A percentile compares a stretch with the other conserved stretches of the same genome.
phyloP scores from a whole-genome alignment of 352 stramenopile genomes.

The Globisporangium emineosum region DNA sequence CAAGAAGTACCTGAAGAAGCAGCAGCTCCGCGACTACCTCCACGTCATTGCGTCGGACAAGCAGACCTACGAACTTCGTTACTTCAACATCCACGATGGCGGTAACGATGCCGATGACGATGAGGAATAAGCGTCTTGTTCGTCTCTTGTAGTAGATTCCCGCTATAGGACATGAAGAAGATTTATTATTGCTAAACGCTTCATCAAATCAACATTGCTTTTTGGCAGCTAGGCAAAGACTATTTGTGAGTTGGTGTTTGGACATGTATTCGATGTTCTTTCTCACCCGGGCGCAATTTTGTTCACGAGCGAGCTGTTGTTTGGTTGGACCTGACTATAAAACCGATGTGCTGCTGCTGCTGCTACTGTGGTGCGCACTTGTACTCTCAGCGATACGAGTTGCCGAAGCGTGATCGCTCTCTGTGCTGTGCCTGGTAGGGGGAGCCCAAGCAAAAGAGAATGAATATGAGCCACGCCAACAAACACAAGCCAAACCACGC shows the following conservation, averaged over 20 bases:
- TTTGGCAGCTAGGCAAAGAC: slow-evolving; percentile 11
- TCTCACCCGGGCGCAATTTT: slow-evolving; percentile 2
- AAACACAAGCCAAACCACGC: neutral
- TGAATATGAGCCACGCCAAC: slow-evolving; percentile 4
- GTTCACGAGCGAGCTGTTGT: slow-evolving; percentile 7
- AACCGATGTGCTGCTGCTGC: neutral
- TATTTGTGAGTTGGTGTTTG: neutral
- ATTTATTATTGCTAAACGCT: slow-evolving; percentile 10
- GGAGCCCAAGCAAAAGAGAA: neutral
- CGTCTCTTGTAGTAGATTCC: neutral
- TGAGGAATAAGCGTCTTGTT: slow-evolving; percentile 72
- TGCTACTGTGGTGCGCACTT: neutral
- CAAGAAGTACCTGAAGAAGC: slow-evolving; percentile 99
- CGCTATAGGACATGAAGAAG: slow-evolving; percentile 1
- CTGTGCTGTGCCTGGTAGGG: slow-evolving; percentile 18
- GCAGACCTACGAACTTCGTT: slow-evolving; percentile 98
- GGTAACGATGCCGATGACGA: slow-evolving; percentile 89
- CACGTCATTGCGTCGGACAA: slow-evolving; percentile 98
- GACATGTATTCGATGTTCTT: slow-evolving; percentile 3
- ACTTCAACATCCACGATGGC: slow-evolving; percentile 97
- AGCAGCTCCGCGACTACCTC: slow-evolving; percentile 99
- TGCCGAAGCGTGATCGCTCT: slow-evolving; percentile 17
- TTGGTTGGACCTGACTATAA: slow-evolving; percentile 12
- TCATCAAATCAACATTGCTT: slow-evolving; percentile 12
- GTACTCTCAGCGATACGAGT: slow-evolving; percentile 18